Conservation (phyloP, 163 green algal species). For the Coccomyxa subellipsoidea region DNA sequence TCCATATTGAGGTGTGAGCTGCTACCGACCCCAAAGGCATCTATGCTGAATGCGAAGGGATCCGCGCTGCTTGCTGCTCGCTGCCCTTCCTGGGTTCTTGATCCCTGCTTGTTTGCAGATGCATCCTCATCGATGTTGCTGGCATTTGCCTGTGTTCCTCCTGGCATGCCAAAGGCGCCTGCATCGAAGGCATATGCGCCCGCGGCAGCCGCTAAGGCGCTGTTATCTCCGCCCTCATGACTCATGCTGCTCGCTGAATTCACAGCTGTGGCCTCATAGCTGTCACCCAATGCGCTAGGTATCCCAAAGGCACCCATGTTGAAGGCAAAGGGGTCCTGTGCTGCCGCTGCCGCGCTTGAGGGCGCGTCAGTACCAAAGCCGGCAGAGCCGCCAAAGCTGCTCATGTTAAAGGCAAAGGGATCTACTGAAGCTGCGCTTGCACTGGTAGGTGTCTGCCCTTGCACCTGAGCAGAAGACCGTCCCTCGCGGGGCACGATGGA, state of each 20-base stretch:
- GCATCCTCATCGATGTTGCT: too few relatives aligned
- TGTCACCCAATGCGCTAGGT: too few relatives aligned
- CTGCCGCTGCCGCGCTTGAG: neutral
- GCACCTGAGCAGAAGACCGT: too few relatives aligned
- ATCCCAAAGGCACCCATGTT: neutral
- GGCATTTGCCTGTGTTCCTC: too few relatives aligned
- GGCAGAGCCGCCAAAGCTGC: neutral
- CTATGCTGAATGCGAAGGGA: neutral
- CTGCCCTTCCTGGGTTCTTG: too few relatives aligned
- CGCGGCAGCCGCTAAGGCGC: neutral
- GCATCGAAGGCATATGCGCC: slow-evolving; percentile 21
- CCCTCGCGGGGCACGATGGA: too few relatives aligned
- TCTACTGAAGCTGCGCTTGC: neutral
- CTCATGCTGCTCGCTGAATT: neutral
- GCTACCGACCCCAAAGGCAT: neutral
- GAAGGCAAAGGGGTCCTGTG: neutral
- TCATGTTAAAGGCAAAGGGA: neutral
- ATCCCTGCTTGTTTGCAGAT: too few relatives aligned
- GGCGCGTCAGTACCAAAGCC: neutral
- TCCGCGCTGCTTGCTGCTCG: neutral
- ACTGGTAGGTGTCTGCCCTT: neutral
- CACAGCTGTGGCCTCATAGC: neutral
- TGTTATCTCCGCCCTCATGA: neutral
- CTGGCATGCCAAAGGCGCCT: slow-evolving; percentile 34
- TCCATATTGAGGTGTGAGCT: neutral